Evolutionary conservation across 2,329 filamentous ascomycete genomes (phyloP), one percentile per base, ranked within the genome.

Genomic region (Camillea tinctor): DNA sequence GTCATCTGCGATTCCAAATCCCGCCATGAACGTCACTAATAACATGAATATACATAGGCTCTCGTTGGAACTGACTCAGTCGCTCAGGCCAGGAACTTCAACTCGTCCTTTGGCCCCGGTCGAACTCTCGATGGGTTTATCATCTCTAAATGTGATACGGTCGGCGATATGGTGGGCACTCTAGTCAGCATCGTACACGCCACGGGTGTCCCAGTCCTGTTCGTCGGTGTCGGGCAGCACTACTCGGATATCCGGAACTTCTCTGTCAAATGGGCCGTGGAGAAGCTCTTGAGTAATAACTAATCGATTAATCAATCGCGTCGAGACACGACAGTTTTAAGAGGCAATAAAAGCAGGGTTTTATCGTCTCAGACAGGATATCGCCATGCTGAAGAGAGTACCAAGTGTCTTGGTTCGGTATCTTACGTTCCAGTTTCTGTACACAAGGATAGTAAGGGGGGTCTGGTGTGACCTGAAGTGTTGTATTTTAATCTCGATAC

Each of bases 131-230:
- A 99, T 76, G 95, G 95, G 5, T 99, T 99, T 76, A 97, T 99
- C 73, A 97, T 99, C 69, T 94, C 90, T 62, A 99, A 99, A 77
- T 98, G 95, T 75, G 95, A 99, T 78, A 99, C 95, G 0, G 96
- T 99, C 44, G 96, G 95, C n/a, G 94, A 97, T 78, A 98, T 98
- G 93, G 93, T 97, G 50, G 93, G 85, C 68, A 97, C 94, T 2
- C 81, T 99, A 64, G 95, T 99, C 64, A 97, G 92, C 74, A 94
- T 99, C 81, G 94, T 99, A 48, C 94, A 98, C 78, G 94, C 95
- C 2, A 99, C 96, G 3, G 92, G 94, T 24, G 96, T 99, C 52
- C 96, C 96, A 0, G 93, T 99, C 20, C 84, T 98, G 11, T 99
- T 99, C 73, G 84, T 99, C 66, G 95, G 85, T 59, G 86, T 89